Base-by-base conservation (phyloP, 768 basidiomycete genomes). In the Auricularia cornea region DNA sequence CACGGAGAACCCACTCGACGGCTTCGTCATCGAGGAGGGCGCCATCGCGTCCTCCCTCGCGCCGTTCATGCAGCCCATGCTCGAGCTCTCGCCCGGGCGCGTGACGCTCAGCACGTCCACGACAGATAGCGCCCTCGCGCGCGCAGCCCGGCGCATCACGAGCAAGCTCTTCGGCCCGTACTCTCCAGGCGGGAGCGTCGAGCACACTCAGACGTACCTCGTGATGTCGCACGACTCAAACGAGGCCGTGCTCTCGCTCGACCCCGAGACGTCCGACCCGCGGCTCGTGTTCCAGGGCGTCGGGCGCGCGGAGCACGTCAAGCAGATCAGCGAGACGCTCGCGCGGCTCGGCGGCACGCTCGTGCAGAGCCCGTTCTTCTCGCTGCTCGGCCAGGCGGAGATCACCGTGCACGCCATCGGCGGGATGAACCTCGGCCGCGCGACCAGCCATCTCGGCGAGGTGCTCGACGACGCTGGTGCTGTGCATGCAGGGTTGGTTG, bases 1-100 rank as follows among this genome's bases (percentile, higher is more conserved):
- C 61, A n/a, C 23, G 14, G 29, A 38, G 60, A 62, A 62, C 61
- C 44, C 52, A 10, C 61, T 62, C 10, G 61, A 62, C 48, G 61
- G 61, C 23, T 62, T 51, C 28, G 61, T 62, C 26, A 62, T 62
- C 29, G 61, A 62, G 23, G 61, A 62, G 33, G 61, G 61, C 51
- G 61, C 52, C 44, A 32, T 62, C 2, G 44, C 61, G 14, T 52
- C 44, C n/a, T 48, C 61, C 11, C 41, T 62, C 29, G 41, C 61
- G n/a, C 23, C 28, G 11, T n/a, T 62, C 23, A 20, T 62, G 26
- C 44, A 52, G 51, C 44, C 61, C 3, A 62, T 62, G 29, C 61
- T 62, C n/a, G 44, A 31, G 26, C n/a, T 62, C 5, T 33, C 51
- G 23, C 51, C 61, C 3, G 51, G 51, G 10, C n/a, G 52, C n/a